These are phyloP conservation scores for Stropharia rugosoannulata DNA, from an alignment of 768 basidiomycete species.

Conservation along the genomic window DNA sequence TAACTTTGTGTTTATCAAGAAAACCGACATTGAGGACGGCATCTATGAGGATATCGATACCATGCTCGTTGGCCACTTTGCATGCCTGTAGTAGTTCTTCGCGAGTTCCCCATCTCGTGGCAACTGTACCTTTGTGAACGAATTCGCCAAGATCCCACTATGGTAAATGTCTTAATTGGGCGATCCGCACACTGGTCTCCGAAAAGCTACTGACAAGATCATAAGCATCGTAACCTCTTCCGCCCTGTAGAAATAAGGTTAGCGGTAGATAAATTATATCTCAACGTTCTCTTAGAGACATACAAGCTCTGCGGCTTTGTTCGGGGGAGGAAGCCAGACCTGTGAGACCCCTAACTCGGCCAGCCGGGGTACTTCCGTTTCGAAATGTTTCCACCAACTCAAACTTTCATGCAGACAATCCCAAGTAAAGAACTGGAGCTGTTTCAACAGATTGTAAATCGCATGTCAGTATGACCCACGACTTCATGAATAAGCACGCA, in stretches of 20 bases:
- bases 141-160: conserved; percentile 92
- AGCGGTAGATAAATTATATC: not conserved
- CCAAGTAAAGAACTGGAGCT: conserved; percentile 90
- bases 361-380: conserved; percentile 60
- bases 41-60: conserved; percentile 79
- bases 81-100: conserved; percentile 76
- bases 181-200: too few relatives aligned
- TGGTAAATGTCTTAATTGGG: not conserved
- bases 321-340: conserved; percentile 82
- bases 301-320: conserved; percentile 71
- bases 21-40: conserved; percentile 80
- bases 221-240: conserved; percentile 84
- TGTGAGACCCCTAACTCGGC: conserved; percentile 74
- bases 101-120: conserved; percentile 87
- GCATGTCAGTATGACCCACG: not conserved
- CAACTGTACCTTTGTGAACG: conserved; percentile 64
- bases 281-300: conserved; percentile 4
- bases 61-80: conserved; percentile 60
- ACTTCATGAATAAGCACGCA: conserved; percentile 26
- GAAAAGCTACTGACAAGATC: conserved; percentile 56
- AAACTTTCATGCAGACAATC: conserved; percentile 51
- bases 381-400: conserved; percentile 84
- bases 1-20: not conserved
- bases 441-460: not conserved
- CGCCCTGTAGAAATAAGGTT: conserved; percentile 39